Percentiles rank a stretch among this genome's conserved stretches.
Conservation (phyloP, 805 yeast genomes). For the Teunomyces lycoperdinae region DNA sequence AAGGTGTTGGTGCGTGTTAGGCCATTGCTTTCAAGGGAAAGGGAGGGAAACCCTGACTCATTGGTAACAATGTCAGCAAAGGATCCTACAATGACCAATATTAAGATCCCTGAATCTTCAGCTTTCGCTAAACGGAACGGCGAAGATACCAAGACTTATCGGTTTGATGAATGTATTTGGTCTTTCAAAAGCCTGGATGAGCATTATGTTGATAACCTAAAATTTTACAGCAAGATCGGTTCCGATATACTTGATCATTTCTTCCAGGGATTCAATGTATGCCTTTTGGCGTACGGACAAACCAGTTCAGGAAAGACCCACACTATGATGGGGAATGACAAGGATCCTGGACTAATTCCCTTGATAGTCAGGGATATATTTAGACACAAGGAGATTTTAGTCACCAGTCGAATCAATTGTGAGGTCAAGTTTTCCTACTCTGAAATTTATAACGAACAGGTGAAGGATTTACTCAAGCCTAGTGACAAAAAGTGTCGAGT, state of each 20-base stretch:
- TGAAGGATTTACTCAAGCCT: constrained; percentile 54
- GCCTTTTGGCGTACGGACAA: constrained; percentile 43
- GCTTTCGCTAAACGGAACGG: constrained; percentile 10
- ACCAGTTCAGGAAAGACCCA: constrained; percentile 43
- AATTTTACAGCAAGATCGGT: constrained; percentile 55
- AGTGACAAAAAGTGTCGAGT: constrained; percentile 41
- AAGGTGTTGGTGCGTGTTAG: constrained; percentile 54
- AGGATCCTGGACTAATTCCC: constrained; percentile 37
- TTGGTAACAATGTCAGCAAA: constrained; percentile 31
- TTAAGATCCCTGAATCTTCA: constrained; percentile 22
- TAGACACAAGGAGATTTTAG: constrained; percentile 33
- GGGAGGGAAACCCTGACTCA: constrained; percentile 12
- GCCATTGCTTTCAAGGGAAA: constrained; percentile 39
- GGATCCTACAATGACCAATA: constrained; percentile 17
- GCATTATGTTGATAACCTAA: constrained; percentile 45
- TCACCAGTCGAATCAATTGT: constrained; percentile 37
- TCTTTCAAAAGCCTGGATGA: constrained; percentile 36
- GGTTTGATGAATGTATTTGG: constrained; percentile 53
- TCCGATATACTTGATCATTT: constrained; percentile 52
- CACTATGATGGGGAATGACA: constrained; percentile 42
- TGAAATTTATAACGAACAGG: constrained; percentile 78
- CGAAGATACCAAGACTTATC: constrained; percentile 34
- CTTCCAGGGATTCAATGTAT: constrained; percentile 41
- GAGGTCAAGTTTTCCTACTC: constrained; percentile 54
- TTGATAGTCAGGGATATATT: constrained; percentile 53